These are phyloP conservation scores for Cadophora luteo-olivacea DNA, from an alignment of 2,329 filamentous ascomycete genomes.

Conservation along the genomic window DNA sequence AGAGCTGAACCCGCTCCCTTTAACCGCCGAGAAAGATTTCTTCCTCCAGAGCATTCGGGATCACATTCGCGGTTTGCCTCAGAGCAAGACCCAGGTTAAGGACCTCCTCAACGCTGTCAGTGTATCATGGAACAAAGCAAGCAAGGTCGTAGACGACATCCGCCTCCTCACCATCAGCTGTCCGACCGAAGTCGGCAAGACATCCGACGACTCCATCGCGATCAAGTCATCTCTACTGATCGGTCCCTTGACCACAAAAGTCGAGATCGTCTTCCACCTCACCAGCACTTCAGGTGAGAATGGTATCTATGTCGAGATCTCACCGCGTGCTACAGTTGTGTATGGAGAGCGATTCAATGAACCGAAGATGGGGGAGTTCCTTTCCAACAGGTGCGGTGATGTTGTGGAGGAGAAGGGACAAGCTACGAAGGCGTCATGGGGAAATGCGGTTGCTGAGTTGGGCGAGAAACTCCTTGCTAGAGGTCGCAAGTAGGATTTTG, in stretches of 20 bases:
- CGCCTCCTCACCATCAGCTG: constrained; percentile 67
- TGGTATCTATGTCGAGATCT: constrained; percentile 61
- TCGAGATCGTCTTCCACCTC: constrained; percentile 67
- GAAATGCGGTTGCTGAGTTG: constrained; percentile 61
- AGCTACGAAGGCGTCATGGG: constrained; percentile 55
- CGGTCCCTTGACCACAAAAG: constrained; percentile 69
- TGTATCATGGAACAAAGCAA: constrained; percentile 70
- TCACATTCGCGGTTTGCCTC: constrained; percentile 66
- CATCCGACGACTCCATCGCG: constrained; percentile 68
- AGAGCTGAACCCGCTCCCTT: constrained; percentile 58
- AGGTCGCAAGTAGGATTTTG: constrained; percentile 53
- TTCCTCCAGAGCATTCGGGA: constrained; percentile 76
- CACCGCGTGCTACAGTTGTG: constrained; percentile 64
- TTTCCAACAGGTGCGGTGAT: constrained; percentile 59
- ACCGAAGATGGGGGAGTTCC: constrained; percentile 75
- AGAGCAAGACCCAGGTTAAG: constrained; percentile 61
- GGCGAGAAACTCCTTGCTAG: constrained; percentile 61
- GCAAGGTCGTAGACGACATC: constrained; percentile 64
- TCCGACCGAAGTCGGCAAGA: constrained; percentile 67
- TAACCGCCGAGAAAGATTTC: constrained; percentile 74
- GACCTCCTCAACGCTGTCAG: constrained; percentile 66
- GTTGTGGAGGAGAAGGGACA: constrained; percentile 44
- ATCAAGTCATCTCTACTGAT: constrained; percentile 70
- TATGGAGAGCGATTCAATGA: constrained; percentile 83
- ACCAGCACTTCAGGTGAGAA: constrained; percentile 52